Conservation (phyloP, 139 green algal species). For the Asterochloris erici region DNA sequence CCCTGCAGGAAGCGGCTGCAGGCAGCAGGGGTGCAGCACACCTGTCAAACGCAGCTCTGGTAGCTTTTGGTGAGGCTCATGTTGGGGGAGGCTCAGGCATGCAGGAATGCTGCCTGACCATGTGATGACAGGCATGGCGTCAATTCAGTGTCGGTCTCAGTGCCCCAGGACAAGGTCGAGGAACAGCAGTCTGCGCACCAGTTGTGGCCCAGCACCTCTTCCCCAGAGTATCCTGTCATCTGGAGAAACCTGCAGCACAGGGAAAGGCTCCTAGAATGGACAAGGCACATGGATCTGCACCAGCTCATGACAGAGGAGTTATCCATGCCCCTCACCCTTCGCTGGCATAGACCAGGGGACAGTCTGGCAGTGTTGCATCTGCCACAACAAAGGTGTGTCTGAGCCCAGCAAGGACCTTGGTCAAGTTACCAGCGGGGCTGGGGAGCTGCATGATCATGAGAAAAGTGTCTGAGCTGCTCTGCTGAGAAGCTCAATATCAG, state of each 20-base stretch:
- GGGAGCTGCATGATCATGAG: slow-evolving; percentile 26
- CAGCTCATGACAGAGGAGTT: too few relatives aligned
- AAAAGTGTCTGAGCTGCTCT: background rate
- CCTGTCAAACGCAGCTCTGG: too few relatives aligned
- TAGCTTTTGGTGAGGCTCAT: too few relatives aligned
- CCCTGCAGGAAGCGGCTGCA: slow-evolving; percentile 79
- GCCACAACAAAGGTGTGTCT: slow-evolving; percentile 93
- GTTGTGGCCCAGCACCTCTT: slow-evolving; percentile 96
- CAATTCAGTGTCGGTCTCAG: background rate
- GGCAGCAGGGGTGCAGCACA: background rate
- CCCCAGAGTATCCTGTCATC: slow-evolving; percentile 94
- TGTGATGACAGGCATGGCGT: background rate
- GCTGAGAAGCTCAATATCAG: background rate
- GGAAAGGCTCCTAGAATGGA: background rate
- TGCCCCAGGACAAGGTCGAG: too few relatives aligned
- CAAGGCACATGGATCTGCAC: background rate
- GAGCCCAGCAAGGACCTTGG: slow-evolving; percentile 76
- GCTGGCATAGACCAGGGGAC: slow-evolving; percentile 91
- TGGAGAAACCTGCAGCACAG: slow-evolving; percentile 79
- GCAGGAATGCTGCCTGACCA: too few relatives aligned
- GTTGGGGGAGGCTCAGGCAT: too few relatives aligned
- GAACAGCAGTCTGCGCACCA: slow-evolving; percentile 58
- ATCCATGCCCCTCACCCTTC: slow-evolving; percentile 54
- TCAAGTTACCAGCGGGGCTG: slow-evolving; percentile 61
- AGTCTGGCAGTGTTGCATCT: slow-evolving; percentile 91